Conservation (phyloP, 177 flowering plant genomes). For the Vitis hybrid region DNA sequence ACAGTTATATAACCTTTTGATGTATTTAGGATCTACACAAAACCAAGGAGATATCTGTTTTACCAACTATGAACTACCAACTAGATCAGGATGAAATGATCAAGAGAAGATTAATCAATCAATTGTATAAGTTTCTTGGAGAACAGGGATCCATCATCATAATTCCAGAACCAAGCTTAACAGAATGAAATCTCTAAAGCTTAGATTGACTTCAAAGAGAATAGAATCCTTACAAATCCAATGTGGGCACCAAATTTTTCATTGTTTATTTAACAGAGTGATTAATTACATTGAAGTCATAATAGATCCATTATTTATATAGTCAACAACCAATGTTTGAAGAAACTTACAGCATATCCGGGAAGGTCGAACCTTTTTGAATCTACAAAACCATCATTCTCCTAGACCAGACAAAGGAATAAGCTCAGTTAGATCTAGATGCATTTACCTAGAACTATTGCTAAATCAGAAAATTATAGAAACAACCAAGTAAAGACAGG, state of each 20-base stretch:
- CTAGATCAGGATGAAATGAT: not conserved
- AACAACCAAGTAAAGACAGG: not conserved
- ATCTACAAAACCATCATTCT: slow-evolving; percentile 26
- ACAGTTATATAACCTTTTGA: slow-evolving; percentile 73
- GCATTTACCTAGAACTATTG: not conserved
- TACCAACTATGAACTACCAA: not conserved
- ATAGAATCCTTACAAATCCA: no score
- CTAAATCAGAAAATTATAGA: not conserved
- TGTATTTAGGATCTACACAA: slow-evolving; percentile 55
- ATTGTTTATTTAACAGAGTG: not conserved
- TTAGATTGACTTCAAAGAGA: not conserved
- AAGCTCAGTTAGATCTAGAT: not conserved
- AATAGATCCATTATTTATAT: not conserved
- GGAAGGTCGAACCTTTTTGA: slow-evolving; percentile 65
- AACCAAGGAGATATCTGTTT: not conserved
- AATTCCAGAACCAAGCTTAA: not conserved
- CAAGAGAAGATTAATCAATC: not conserved
- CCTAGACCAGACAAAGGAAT: slow-evolving; percentile 32
- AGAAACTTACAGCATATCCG: slow-evolving; percentile 70
- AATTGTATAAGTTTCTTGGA: no score
- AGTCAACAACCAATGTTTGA: not conserved
- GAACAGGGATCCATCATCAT: no score
- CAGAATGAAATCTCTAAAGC: not conserved
- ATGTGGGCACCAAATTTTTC: not conserved
- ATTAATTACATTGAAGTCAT: not conserved